Base-by-base conservation (phyloP, 2,329 filamentous ascomycete species). In the Botrytis tulipae region DNA sequence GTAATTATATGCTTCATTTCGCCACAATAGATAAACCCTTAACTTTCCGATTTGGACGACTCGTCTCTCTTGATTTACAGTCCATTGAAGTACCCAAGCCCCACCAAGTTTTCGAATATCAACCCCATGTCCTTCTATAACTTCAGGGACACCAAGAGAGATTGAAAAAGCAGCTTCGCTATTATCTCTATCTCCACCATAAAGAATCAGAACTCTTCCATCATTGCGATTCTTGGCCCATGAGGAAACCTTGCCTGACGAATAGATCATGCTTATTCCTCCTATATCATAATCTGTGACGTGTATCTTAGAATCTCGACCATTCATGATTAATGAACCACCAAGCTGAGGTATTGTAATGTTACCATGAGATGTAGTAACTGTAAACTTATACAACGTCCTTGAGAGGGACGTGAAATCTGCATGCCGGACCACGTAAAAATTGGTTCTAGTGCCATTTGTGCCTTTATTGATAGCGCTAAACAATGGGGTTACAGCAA, bases 381-480 rank as follows among this genome's bases (percentile, higher is more conserved):
- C 81, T 2, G 83, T 89, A 40, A 74, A n/a, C 8, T 46, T 70
- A 59, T 76, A 75, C 8, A 25, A 44, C 20, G 67, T 73, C 16
- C 62, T 75, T 46, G 44, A 42, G 16, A 66, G 35, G 3, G 51
- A 72, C 10, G 73, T 74, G 32, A 91, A 93, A 70, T 89, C 86
- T 0, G 86, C 82, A 78, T 95, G 92, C 32, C 91, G 85, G 3
- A 89, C 82, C 1, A 94, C 85, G 79, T 89, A 93, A 81, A 92
- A 92, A 29, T 83, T 86, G 3, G 85, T 84, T 0, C 83, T 84
- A 0, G 87, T 87, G 46, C 80, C 80, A 60, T 87, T 84, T 54
- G 20, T 37, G 7, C 37, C 60, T 2, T 48, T 48, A 35, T 66
- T 66, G 16, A 66, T 35, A 25, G 63, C 44, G 46, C 85, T 86